These are phyloP conservation scores for Puccinia hordei DNA, from an alignment of 1,284 basidiomycete species.

Conservation along the genomic window DNA sequence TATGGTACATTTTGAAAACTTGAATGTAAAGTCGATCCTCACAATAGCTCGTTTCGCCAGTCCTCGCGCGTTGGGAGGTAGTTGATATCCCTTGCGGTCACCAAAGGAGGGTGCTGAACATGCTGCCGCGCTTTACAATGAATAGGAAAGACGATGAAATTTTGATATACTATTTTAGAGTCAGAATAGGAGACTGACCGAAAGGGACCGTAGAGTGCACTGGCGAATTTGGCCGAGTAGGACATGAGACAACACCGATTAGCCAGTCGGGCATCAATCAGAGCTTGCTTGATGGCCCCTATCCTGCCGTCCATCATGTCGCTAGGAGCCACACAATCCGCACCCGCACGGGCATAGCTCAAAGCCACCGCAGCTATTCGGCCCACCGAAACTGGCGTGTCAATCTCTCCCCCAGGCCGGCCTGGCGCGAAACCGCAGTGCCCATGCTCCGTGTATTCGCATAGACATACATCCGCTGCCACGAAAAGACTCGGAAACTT, in stretches of 20 bases:
- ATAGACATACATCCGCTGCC: slow-evolving; percentile 95
- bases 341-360: slow-evolving; percentile 85
- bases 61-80: slow-evolving; percentile 83
- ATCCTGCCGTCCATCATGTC: slow-evolving; percentile 99
- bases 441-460: slow-evolving; percentile 98
- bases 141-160: neutral
- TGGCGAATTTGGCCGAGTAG: slow-evolving; percentile 99
- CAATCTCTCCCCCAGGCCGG: slow-evolving; percentile 62
- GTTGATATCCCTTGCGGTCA: slow-evolving; percentile 94
- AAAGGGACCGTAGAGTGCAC: slow-evolving; percentile 95
- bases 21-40: slow-evolving; percentile 59
- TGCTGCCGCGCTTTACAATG: slow-evolving; percentile 76
- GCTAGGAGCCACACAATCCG: slow-evolving; percentile 95
- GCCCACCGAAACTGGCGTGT: slow-evolving; percentile 73
- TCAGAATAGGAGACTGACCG: slow-evolving; percentile 65
- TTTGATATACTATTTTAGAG: neutral
- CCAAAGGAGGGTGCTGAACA: slow-evolving; percentile 92
- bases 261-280: slow-evolving; percentile 78
- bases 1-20: neutral
- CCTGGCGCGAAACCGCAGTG: slow-evolving; percentile 83
- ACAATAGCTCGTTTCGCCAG: slow-evolving; percentile 91
- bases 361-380: slow-evolving; percentile 91
- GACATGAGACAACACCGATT: slow-evolving; percentile 92
- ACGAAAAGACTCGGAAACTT: slow-evolving; percentile 84
- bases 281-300: slow-evolving; percentile 78